Conservation (phyloP, 495 filamentous ascomycete species). For the Talaromyces nanjingensis region DNA sequence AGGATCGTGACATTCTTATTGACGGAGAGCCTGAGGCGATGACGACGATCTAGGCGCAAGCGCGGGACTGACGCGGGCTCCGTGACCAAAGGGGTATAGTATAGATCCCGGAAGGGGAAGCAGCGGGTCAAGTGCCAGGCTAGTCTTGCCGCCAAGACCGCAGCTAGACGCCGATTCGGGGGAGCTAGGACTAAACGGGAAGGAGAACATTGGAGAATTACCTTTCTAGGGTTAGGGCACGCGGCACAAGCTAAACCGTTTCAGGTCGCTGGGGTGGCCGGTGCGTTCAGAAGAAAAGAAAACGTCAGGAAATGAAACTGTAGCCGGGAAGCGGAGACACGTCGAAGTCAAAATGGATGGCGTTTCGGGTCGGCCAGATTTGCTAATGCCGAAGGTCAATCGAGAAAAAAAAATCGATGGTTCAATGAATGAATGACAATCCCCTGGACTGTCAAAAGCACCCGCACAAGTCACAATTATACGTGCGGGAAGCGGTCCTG, state of each 20-base stretch:
- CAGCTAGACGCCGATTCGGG: not conserved
- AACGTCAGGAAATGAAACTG: not conserved
- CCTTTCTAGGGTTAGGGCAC: not conserved
- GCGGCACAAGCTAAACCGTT: not conserved
- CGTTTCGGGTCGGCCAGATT: not conserved
- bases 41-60: conserved; percentile 7
- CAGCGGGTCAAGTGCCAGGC: not conserved
- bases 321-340: not conserved
- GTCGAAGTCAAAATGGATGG: not conserved
- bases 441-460: not conserved
- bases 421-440: not conserved
- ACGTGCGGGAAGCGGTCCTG: not conserved
- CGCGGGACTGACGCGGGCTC: not conserved
- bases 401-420: not conserved
- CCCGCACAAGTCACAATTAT: not conserved
- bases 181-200: not conserved
- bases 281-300: not conserved
- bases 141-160: not conserved
- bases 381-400: not conserved
- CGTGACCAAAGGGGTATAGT: not conserved
- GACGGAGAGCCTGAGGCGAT: not conserved
- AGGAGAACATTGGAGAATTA: not conserved
- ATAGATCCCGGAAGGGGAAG: not conserved
- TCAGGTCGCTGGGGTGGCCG: not conserved
- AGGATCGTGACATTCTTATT: not conserved